phyloP scores from a whole-genome alignment of 2,329 filamentous ascomycete species.

The Dothideomycetes sp. region DNA sequence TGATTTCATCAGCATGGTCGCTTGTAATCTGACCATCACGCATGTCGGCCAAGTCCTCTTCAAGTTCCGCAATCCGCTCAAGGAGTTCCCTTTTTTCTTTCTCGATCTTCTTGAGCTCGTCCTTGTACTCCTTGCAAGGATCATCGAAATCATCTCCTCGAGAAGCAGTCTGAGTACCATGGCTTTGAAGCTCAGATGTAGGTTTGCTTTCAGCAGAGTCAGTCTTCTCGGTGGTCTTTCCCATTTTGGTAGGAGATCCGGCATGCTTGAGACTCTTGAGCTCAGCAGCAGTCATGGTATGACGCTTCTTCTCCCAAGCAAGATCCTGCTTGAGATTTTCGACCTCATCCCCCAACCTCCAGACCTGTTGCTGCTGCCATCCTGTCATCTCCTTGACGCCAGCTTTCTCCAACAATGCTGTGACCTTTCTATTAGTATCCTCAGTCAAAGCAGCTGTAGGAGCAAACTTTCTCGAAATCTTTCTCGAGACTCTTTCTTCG shows the following conservation, averaged over 20 bases:
- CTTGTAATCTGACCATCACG: too few species aligned
- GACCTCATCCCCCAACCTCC: background rate
- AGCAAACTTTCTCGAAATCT: too few species aligned
- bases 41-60: too few species aligned
- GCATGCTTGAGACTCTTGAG: background rate
- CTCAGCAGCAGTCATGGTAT: background rate
- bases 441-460: too few species aligned
- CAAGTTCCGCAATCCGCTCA: too few species aligned
- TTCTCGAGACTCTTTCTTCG: background rate
- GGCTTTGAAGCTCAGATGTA: background rate
- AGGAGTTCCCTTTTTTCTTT: too few species aligned
- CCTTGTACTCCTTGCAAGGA: background rate
- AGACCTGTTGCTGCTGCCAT: background rate
- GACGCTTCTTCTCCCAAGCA: background rate
- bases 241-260: background rate
- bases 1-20: too few species aligned
- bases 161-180: background rate
- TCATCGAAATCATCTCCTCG: background rate
- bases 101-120: background rate
- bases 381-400: background rate
- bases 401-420: background rate
- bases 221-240: background rate
- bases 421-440: too few species aligned
- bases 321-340: conserved; percentile 4
- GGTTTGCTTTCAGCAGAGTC: background rate